Evolutionary conservation across 495 filamentous ascomycete genomes (phyloP), one percentile per base, ranked within the genome.

Genomic region (Aspergillus sparsus): DNA sequence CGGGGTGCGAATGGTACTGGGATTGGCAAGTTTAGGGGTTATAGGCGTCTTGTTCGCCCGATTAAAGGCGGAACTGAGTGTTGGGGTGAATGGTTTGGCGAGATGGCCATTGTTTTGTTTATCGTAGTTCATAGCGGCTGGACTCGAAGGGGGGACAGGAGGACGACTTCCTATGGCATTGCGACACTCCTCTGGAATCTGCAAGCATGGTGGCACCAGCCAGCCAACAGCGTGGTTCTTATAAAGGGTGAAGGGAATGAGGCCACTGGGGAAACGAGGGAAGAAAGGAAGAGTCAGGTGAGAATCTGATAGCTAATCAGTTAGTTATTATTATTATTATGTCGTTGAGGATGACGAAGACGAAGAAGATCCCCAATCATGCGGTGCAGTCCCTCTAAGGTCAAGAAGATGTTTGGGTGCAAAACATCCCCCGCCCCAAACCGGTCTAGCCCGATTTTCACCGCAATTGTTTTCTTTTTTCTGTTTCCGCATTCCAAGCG

Each of bases 81-180:
- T 77, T 27, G 82, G 81, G 58, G 80, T 77, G 66, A 81, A 72
- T 31, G 74, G 77, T 78, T 80, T 77, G 71, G 71, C 63, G 61
- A 70, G 64, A 66, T 71, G 64, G 72, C 71, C 71, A 67, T 73
- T 36, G 60, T 36, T 73, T 71, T 81, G 79, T 77, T 83, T 83
- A 77, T 83, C 80, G 72, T 68, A 72, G 69, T 74, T 78, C 80
- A 81, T 83, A 68, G 68, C 74, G 67, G 73, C 66, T 67, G 68
- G 55, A 36, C 34, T 68, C 55, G 63, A 69, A 65, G 60, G 65
- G 68, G 67, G 64, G 64, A 61, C 62, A 59, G 55, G 66, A 64
- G 67, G 51, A 59, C 62, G 67, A 66, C 68, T 71, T 68, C 69
- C 74, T 68, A 73, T 76, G 73, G 70, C 77, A 78, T 77, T 74